These are phyloP conservation scores for Camellia oleifera DNA, from an alignment of 179 eudicot species.

Conservation along the genomic window DNA sequence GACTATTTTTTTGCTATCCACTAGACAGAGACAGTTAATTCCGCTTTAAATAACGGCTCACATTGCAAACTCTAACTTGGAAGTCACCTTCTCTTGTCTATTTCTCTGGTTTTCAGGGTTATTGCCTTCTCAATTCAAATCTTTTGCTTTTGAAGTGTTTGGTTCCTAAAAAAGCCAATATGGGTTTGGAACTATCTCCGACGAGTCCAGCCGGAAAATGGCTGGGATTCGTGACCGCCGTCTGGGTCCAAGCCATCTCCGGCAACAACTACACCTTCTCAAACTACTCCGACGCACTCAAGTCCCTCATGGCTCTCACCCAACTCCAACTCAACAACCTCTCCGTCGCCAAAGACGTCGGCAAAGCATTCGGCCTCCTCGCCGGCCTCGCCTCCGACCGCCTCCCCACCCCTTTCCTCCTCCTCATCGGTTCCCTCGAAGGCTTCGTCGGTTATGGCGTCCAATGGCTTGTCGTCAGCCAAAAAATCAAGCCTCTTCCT, in stretches of 20 bases:
- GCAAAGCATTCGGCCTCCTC: conserved; percentile 83
- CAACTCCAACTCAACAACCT: conserved; percentile 75
- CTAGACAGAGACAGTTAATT: no score
- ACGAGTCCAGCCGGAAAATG: conserved; percentile 61
- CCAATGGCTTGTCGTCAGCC: conserved; percentile 93
- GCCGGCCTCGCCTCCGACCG: conserved; percentile 84
- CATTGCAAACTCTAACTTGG: neutral
- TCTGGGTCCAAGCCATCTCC: conserved; percentile 92
- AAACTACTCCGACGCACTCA: conserved; percentile 84
- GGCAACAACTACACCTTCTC: conserved; percentile 98
- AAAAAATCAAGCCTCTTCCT: conserved; percentile 65
- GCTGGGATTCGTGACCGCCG: conserved; percentile 90
- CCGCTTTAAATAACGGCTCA: no score
- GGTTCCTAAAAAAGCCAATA: neutral
- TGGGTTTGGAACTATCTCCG: conserved; percentile 23
- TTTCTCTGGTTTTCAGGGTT: neutral
- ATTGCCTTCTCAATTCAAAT: neutral
- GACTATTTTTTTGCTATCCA: no score
- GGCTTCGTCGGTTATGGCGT: conserved; percentile 87
- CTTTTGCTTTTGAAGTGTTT: neutral
- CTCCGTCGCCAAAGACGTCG: conserved; percentile 95
- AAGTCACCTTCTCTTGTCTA: neutral
- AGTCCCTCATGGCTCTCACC: conserved; percentile 70
- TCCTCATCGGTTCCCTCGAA: conserved; percentile 79
- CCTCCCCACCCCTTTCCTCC: conserved; percentile 52